Conservation (phyloP, 768 basidiomycete genomes). For the Leccinum incarnatum region DNA sequence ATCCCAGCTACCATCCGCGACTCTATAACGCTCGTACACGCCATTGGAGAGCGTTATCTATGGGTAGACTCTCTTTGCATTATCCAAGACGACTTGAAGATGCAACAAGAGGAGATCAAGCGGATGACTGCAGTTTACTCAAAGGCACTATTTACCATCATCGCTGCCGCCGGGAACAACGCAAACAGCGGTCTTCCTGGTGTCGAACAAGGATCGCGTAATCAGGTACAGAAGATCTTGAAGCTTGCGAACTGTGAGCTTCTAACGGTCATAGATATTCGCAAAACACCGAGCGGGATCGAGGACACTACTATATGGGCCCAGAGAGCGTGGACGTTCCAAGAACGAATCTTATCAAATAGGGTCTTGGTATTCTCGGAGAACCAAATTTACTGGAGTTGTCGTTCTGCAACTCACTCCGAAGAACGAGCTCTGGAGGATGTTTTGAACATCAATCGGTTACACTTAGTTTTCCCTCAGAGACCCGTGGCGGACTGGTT, state of each 20-base stretch:
- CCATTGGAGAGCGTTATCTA: constrained; percentile 23
- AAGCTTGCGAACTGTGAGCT: constrained; percentile 11
- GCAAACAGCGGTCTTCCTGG: constrained; percentile 15
- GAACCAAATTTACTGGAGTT: constrained; percentile 18
- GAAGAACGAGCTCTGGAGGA: constrained; percentile 16
- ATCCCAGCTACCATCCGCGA: constrained; percentile 25
- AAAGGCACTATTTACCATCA: constrained; percentile 16
- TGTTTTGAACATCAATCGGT: not conserved
- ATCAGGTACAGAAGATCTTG: constrained; percentile 5
- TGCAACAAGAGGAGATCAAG: constrained; percentile 17
- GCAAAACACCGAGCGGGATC: not conserved
- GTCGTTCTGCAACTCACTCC: constrained; percentile 4
- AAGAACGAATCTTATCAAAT: constrained; percentile 16
- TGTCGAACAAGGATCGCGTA: constrained; percentile 1
- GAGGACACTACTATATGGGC: constrained; percentile 7
- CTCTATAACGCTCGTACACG: constrained; percentile 18
- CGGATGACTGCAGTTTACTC: constrained; percentile 24
- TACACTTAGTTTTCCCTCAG: not conserved
- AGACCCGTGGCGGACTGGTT: not conserved
- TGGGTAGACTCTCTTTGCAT: constrained; percentile 29
- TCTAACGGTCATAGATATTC: constrained; percentile 11
- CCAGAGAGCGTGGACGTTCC: constrained; percentile 20
- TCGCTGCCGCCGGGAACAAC: constrained; percentile 14
- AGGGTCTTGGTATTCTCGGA: constrained; percentile 20
- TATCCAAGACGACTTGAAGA: constrained; percentile 16